Percentiles rank a stretch among this genome's conserved stretches.
These are phyloP conservation scores for Phytophthora aleatoria DNA, from an alignment of 352 stramenopile species.

Conservation along the genomic window DNA sequence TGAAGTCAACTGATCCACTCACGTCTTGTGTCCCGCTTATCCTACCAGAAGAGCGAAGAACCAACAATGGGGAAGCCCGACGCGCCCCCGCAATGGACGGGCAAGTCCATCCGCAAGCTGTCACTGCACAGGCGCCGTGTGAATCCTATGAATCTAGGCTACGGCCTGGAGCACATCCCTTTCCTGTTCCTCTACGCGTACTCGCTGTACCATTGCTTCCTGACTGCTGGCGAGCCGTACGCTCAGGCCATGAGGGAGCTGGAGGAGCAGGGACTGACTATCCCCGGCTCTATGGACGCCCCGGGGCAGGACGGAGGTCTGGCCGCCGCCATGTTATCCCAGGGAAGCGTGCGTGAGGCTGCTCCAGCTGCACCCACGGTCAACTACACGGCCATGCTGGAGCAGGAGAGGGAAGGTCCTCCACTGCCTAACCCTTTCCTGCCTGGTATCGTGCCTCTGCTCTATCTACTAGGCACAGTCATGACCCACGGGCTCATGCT, in stretches of 20 bases:
- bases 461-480: constrained; percentile 83
- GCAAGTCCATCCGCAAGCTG: constrained; percentile 71
- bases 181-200: constrained; percentile 75
- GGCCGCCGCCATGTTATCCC: constrained; percentile 70
- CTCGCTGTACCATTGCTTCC: constrained; percentile 71
- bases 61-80: constrained; percentile 42
- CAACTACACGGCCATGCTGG: constrained; percentile 65
- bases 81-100: constrained; percentile 61
- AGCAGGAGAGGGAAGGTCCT: constrained; percentile 61
- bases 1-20: constrained; percentile 14
- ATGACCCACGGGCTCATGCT: constrained; percentile 88
- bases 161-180: constrained; percentile 72
- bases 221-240: constrained; percentile 71
- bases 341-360: constrained; percentile 68
- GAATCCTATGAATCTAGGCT: constrained; percentile 64
- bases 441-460: constrained; percentile 86
- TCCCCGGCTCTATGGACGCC: constrained; percentile 33
- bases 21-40: not conserved
- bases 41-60: constrained; percentile 14
- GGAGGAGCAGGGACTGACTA: constrained; percentile 60
- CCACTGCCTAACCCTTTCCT: constrained; percentile 91
- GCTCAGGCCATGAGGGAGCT: constrained; percentile 77
- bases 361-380: constrained; percentile 33
- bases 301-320: constrained; percentile 50
- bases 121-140: constrained; percentile 62